Evolutionary conservation across 2,329 filamentous ascomycete species (phyloP).

Genomic region (Botrytis fabae): DNA sequence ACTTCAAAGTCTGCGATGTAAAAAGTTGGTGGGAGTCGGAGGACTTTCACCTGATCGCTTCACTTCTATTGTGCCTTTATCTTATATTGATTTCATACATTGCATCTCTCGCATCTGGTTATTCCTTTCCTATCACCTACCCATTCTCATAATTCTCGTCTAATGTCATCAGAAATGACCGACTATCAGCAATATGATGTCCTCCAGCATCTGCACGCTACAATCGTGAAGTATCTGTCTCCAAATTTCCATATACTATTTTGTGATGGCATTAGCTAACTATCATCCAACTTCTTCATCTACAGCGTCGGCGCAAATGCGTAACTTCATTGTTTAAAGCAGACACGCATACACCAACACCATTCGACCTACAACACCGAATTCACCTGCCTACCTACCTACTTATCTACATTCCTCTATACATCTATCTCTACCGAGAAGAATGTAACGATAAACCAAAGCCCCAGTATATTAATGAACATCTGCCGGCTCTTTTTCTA

Average conservation of each 20-base stretch:
- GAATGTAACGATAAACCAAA: neutral
- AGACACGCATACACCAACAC: neutral
- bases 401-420: no score
- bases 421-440: neutral
- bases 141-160: neutral
- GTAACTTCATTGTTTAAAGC: neutral
- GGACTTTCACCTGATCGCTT: neutral
- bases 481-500: neutral
- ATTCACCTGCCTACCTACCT: neutral
- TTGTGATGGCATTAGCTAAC: neutral
- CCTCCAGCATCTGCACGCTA: neutral
- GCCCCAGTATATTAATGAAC: neutral
- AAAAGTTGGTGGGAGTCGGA: neutral
- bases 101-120: neutral
- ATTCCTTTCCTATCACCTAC: neutral
- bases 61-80: neutral
- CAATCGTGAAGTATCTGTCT: neutral
- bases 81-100: neutral
- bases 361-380: neutral
- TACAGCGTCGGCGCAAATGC: neutral
- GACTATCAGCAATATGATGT: neutral
- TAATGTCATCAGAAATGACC: neutral
- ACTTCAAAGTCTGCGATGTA: neutral
- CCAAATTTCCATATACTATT: neutral
- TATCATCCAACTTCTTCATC: neutral